phyloP scores from a whole-genome alignment of 139 green algal species.

The Raphidocelis subcapitata region DNA sequence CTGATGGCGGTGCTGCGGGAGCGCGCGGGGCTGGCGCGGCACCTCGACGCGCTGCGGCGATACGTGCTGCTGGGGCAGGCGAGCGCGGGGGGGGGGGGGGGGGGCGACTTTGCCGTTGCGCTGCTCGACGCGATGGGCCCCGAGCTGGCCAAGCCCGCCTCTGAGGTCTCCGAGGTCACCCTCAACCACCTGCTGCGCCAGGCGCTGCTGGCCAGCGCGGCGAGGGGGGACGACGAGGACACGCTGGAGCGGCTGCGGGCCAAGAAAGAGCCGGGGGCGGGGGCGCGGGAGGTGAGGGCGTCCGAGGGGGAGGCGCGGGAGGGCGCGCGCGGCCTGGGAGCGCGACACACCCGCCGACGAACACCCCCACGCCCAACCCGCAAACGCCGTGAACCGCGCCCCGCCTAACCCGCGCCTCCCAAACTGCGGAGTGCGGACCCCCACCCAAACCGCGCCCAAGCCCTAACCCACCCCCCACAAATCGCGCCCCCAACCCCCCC shows the following conservation, averaged over 20 bases:
- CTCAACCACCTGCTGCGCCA: slow-evolving; percentile 75
- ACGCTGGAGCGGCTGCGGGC: slow-evolving; percentile 69
- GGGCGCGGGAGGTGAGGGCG: slow-evolving; percentile 10
- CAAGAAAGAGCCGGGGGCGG: slow-evolving; percentile 37
- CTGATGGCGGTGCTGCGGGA: slow-evolving; percentile 77
- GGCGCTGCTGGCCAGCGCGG: slow-evolving; percentile 59
- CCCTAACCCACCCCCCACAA: no score
- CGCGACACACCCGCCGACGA: no score
- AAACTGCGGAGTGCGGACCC: no score
- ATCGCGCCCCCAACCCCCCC: no score
- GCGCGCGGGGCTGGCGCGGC: slow-evolving; percentile 64
- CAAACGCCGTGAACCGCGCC: no score
- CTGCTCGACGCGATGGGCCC: slow-evolving; percentile 67
- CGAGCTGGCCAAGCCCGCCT: slow-evolving; percentile 44
- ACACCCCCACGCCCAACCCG: no score
- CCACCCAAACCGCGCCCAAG: no score
- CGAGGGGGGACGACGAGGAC: slow-evolving; percentile 65
- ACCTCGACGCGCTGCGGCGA: slow-evolving; percentile 81
- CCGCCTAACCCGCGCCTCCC: no score
- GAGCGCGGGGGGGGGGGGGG: background rate
- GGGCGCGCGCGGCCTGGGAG: no score
- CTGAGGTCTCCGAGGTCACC: slow-evolving; percentile 50
- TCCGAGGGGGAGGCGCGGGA: no score
- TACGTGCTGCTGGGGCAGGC: slow-evolving; percentile 93
- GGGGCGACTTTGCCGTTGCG: slow-evolving; percentile 82